These are phyloP conservation scores for Terfezia boudieri DNA, from an alignment of 495 filamentous ascomycete species.

Conservation along the genomic window DNA sequence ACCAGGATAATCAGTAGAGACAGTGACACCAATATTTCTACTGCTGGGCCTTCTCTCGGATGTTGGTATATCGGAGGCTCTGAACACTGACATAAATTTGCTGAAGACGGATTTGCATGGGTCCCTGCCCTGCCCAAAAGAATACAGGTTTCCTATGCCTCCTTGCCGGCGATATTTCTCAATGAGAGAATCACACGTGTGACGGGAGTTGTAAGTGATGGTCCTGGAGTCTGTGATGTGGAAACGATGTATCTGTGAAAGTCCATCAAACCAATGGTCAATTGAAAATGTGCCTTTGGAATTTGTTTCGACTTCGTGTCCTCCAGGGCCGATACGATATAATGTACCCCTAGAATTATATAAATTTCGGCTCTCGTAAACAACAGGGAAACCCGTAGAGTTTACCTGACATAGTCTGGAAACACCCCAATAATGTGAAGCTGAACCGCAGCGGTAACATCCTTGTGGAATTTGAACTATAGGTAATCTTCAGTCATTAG, in stretches of 20 bases:
- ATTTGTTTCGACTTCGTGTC: conserved; percentile 32
- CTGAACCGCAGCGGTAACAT: conserved; percentile 27
- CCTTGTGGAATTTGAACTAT: conserved; percentile 31
- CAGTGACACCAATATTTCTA: conserved; percentile 36
- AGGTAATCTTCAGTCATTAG: conserved; percentile 4
- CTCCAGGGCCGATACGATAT: conserved; percentile 51
- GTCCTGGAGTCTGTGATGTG: conserved; percentile 29
- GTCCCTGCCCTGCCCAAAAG: conserved; percentile 42
- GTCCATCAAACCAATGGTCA: conserved; percentile 64
- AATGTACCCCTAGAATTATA: conserved; percentile 29
- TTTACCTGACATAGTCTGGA: conserved; percentile 26
- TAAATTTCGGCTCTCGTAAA: not conserved
- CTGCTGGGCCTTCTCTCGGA: conserved; percentile 10
- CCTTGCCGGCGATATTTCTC: conserved; percentile 34
- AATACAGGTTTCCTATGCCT: conserved; percentile 20
- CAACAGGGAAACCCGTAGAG: not conserved
- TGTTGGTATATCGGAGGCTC: not conserved
- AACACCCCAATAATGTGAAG: conserved; percentile 28
- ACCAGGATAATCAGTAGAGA: conserved; percentile 36
- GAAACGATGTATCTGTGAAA: conserved; percentile 53
- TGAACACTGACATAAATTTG: conserved; percentile 32
- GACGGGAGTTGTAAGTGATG: conserved; percentile 53
- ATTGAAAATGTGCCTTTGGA: conserved; percentile 31
- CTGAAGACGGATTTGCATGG: conserved; percentile 45
- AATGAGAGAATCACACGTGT: conserved; percentile 33